Evolutionary conservation across 2,329 filamentous ascomycete genomes (phyloP), one percentile per base, ranked within the genome.

Genomic region (Cytospora piceae): DNA sequence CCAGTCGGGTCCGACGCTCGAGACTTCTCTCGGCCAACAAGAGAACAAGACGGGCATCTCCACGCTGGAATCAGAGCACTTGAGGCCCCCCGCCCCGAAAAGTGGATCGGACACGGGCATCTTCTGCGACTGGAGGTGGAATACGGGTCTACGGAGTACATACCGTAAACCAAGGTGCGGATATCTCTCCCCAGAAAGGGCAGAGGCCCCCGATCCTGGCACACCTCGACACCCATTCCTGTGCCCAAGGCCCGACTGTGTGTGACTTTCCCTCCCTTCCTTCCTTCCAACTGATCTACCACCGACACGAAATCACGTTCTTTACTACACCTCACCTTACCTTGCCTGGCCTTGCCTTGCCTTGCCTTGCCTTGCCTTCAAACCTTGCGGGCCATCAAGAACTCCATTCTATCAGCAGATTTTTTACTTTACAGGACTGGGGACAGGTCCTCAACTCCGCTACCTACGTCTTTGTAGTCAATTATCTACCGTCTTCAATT

Each of bases 381-480:
- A 14, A 49, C 55, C 59, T 66, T 34, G 55, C 55, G 37, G 53
- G 17, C 17, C 29, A n/a, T 57, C 51, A 52, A 63, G 12, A 63
- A 46, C 63, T 60, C 55, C 53, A 65, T 59, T 59, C 63, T 39
- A 63, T 42, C 53, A 66, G 66, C 63, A 68, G 56, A 68, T 68
- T 56, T 60, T 49, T 68, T 56, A 63, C 66, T 42, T 66, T 68
- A 58, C 66, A 49, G 52, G 61, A 60, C 59, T 63, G 66, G 59
- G 66, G 66, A 68, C 66, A 63, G 66, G 66, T 68, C 66, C 66
- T 68, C 66, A 58, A 59, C 39, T 54, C 49, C 58, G 58, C 22
- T 37, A 24, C n/a, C n/a, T 22, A 63, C 54, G 53, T 60, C 54
- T 29, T 60, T 55, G 29, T 46, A 24, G 53, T 32, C 57, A 52